Evolutionary conservation across 352 stramenopile species (phyloP).

Genomic region (Pythium grandisporangium): DNA sequence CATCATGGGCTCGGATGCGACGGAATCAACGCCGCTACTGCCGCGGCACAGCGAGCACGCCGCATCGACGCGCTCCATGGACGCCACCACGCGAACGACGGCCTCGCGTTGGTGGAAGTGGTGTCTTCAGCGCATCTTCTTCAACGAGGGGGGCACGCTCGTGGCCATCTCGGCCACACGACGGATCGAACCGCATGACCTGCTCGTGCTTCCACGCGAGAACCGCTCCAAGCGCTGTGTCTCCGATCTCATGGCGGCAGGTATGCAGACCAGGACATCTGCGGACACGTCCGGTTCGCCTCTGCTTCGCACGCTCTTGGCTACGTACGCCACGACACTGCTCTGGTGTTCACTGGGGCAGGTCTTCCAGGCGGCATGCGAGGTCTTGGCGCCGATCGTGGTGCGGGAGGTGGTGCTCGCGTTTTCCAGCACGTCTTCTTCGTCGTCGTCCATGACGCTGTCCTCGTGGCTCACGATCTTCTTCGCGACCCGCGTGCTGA

Average conservation of each 20-base stretch:
- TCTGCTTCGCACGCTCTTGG: background rate
- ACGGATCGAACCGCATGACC: background rate
- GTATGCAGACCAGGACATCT: background rate
- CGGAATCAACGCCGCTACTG: background rate
- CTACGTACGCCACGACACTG: background rate
- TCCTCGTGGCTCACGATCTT: slow-evolving; percentile 35
- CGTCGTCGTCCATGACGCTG: slow-evolving; percentile 15
- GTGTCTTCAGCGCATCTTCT: background rate
- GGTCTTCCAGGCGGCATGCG: background rate
- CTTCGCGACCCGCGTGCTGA: slow-evolving; percentile 12
- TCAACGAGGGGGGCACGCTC: background rate
- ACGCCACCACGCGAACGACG: background rate
- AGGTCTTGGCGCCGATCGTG: slow-evolving; percentile 17
- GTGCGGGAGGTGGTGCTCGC: slow-evolving; percentile 30
- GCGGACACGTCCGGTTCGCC: background rate
- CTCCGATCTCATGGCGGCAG: no score
- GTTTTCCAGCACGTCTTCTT: slow-evolving; percentile 4
- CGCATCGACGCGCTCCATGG: background rate
- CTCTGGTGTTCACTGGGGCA: background rate
- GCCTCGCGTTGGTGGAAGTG: background rate
- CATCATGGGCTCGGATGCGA: background rate
- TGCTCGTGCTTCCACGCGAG: background rate
- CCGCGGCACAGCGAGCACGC: background rate
- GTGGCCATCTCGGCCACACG: background rate
- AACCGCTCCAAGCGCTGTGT: background rate